A percentile compares a stretch with the other conserved stretches of the same genome.
These are phyloP conservation scores for Basipetospora chlamydospora DNA, from an alignment of 2,329 filamentous ascomycete genomes.

Conservation along the genomic window DNA sequence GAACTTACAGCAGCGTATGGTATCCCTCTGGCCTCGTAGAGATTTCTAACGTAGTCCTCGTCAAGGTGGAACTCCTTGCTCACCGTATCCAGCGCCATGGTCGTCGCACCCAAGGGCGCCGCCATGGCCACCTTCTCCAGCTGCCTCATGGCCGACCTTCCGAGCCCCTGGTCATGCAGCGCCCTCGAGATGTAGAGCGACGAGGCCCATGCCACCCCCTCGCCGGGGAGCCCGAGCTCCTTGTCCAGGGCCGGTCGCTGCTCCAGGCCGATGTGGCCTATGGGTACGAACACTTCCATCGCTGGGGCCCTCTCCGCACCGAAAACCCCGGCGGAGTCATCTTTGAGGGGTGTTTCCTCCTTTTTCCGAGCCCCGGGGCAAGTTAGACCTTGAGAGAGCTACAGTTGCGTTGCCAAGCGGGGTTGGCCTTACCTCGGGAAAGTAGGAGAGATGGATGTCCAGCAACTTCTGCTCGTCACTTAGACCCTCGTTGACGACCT, in stretches of 20 bases:
- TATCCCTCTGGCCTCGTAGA: conserved; percentile 15
- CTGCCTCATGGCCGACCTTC: conserved; percentile 20
- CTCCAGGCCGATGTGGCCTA: conserved; percentile 26
- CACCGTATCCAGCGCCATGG: conserved; percentile 21
- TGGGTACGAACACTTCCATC: conserved; percentile 17
- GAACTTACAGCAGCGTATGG: conserved; percentile 13
- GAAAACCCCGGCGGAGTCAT: conserved; percentile 18
- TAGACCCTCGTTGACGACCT: conserved; percentile 16
- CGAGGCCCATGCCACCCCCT: conserved; percentile 22
- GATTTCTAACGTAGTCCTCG: conserved; percentile 10
- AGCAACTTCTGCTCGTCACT: conserved; percentile 16
- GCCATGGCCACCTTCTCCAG: conserved; percentile 17
- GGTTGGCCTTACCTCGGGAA: conserved; percentile 14
- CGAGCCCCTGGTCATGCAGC: conserved; percentile 21
- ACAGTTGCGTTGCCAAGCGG: not conserved
- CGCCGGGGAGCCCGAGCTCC: conserved; percentile 15
- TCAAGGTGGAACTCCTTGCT: conserved; percentile 15
- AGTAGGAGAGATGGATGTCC: conserved; percentile 15
- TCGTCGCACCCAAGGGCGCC: conserved; percentile 18
- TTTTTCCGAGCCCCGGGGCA: conserved; percentile 8
- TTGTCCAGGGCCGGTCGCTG: conserved; percentile 16
- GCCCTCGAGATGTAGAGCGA: conserved; percentile 25
- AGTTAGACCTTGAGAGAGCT: not conserved
- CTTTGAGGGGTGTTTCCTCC: conserved; percentile 19
- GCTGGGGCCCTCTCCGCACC: conserved; percentile 16